These are phyloP conservation scores for Ochromonas danica DNA, from an alignment of 108 stramenopile species.

Conservation along the genomic window DNA sequence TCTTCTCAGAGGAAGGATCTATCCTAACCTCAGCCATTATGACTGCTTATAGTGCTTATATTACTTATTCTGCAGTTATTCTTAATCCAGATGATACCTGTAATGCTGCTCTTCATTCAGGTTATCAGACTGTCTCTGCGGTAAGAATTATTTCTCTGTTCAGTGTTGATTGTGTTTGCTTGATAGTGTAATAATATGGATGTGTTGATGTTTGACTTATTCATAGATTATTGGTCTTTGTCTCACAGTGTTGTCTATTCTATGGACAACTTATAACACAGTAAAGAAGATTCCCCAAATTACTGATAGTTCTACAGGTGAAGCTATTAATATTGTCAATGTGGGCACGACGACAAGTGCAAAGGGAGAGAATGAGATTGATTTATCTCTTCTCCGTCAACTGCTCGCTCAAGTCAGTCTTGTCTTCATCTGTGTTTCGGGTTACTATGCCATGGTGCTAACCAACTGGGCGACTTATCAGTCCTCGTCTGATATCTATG, in stretches of 20 bases:
- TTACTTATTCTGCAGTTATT: constrained; percentile 80
- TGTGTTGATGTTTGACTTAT: too few species aligned
- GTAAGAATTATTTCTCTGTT: neutral
- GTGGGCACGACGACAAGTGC: neutral
- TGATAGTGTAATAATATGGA: too few species aligned
- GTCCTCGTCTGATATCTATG: constrained; percentile 58
- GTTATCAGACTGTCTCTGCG: constrained; percentile 11
- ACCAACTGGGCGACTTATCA: constrained; percentile 83
- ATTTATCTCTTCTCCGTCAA: too few species aligned
- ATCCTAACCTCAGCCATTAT: constrained; percentile 75
- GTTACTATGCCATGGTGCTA: constrained; percentile 82
- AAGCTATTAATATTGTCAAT: neutral
- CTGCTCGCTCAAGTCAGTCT: constrained; percentile 35
- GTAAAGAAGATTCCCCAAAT: neutral
- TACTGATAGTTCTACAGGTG: too few species aligned
- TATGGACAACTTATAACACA: constrained; percentile 69
- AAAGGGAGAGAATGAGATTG: too few species aligned
- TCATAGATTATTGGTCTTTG: constrained; percentile 72
- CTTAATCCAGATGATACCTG: constrained; percentile 43
- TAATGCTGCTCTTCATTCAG: constrained; percentile 1
- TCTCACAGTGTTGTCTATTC: constrained; percentile 67
- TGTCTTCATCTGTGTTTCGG: constrained; percentile 69
- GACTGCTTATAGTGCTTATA: constrained; percentile 73
- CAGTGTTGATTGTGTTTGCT: neutral
- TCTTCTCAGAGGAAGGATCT: constrained; percentile 61